phyloP scores from a whole-genome alignment of 257 asterid genomes.

The Ilex aquifolium region DNA sequence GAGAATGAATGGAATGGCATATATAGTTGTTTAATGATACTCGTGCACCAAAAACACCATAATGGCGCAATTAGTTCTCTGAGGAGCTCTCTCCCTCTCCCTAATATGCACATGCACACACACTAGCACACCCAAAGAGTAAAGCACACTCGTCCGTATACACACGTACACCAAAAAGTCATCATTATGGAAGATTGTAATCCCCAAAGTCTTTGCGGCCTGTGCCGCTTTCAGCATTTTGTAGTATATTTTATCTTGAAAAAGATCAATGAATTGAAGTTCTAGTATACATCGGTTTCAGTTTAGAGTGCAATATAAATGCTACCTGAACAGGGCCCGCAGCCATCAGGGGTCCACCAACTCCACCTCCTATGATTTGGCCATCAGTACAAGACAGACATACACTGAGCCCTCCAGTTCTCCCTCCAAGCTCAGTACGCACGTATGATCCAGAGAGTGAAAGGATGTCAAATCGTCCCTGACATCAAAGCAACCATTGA shows the following conservation, averaged over 20 bases:
- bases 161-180: background rate
- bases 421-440: conserved; percentile 46
- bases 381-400: conserved; percentile 53
- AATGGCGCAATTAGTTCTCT: no score
- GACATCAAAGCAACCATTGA: conserved; percentile 6
- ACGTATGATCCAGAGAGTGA: conserved; percentile 56
- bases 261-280: background rate
- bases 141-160: no score
- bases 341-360: conserved; percentile 62
- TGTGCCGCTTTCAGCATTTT: background rate
- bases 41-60: background rate
- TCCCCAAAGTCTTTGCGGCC: background rate
- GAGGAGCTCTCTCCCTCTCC: no score
- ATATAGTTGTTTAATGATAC: background rate
- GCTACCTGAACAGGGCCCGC: conserved; percentile 57
- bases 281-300: background rate
- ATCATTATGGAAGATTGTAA: background rate
- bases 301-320: background rate
- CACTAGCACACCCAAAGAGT: no score
- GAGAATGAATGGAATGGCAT: background rate
- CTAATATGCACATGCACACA: no score
- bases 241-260: background rate
- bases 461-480: conserved; percentile 61
- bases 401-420: conserved; percentile 52
- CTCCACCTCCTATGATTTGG: conserved; percentile 64